Evolutionary conservation across 2,329 filamentous ascomycete species (phyloP).

Genomic region (Colletotrichum phormii): DNA sequence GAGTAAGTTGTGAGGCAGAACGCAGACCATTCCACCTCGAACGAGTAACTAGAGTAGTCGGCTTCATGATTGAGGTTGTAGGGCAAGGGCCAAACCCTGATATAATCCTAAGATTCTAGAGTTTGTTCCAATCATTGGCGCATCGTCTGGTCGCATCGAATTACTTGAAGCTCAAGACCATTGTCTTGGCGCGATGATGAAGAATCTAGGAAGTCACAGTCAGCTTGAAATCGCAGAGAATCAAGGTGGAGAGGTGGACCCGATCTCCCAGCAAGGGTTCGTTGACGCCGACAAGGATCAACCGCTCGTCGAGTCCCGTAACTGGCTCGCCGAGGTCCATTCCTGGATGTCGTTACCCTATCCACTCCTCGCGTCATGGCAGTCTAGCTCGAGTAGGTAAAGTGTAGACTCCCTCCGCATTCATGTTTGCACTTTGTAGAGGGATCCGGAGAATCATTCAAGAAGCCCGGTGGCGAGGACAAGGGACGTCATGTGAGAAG

Average conservation of each 20-base stretch:
- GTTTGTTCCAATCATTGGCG: too few relatives aligned
- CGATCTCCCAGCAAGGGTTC: too few relatives aligned
- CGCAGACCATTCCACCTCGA: background rate
- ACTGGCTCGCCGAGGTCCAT: constrained; percentile 11
- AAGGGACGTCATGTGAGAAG: constrained; percentile 15
- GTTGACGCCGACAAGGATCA: background rate
- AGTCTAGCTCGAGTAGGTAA: constrained; percentile 18
- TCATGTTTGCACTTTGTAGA: background rate
- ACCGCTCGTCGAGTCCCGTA: background rate
- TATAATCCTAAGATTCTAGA: too few relatives aligned
- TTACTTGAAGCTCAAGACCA: too few relatives aligned
- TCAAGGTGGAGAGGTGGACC: too few relatives aligned
- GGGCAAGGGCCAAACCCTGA: too few relatives aligned
- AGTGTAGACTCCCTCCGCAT: constrained; percentile 9
- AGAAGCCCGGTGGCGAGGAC: background rate
- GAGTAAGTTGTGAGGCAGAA: constrained; percentile 19
- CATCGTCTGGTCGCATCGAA: too few relatives aligned
- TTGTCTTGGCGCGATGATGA: too few relatives aligned
- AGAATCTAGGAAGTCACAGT: too few relatives aligned
- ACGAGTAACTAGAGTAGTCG: background rate
- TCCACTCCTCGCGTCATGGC: constrained; percentile 29
- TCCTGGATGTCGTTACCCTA: constrained; percentile 28
- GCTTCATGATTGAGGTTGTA: too few relatives aligned
- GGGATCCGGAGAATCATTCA: background rate
- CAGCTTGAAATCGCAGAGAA: too few relatives aligned